Base-by-base conservation (phyloP, 495 filamentous ascomycete species). In the Chaetomidium leptoderma region DNA sequence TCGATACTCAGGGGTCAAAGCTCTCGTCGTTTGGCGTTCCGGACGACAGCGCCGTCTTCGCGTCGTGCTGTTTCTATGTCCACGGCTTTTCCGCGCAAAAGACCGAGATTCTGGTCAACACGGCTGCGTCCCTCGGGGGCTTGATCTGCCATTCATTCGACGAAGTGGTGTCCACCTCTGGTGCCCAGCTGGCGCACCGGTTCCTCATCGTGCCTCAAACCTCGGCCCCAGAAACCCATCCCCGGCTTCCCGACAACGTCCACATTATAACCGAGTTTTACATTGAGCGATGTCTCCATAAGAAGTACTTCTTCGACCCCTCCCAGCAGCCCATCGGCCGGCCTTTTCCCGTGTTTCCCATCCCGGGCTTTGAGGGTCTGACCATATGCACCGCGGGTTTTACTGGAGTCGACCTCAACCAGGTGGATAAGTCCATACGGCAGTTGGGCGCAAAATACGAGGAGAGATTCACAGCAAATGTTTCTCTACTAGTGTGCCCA, bases 251-350 rank as follows among this genome's bases (percentile, higher is more conserved):
- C 1, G 58, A 67, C 14, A 70, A 68, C 21, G 66, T 80, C 37
- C 59, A 73, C 33, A 70, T 85, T 42, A 87, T 95, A 36, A 97
- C 90, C 10, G 89, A 96, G 61, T 93, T 92, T 79, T 98, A 92
- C 85, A 77, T 97, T 36, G 93, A 98, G 71, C 79, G 83, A 42
- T 97, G 92, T 68, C 73, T 97, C 32, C 82, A 90, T 63, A 79
- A 83, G 16, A 90, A 88, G 63, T 74, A 69, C 9, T 79, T 91
- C 55, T 81, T 90, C 35, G 75, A 85, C 10, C 90, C 91, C n/a
- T 69, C 74, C 48, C 77, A 83, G 1, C 80, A 92, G 67, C 77
- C 89, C 53, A 81, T 89, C 24, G 89, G 87, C 58, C 85, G 79
- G 4, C 91, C 92, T 1, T 87, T 96, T 58, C 77, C 81, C 6